Evolutionary conservation across 2,329 filamentous ascomycete genomes (phyloP), one percentile per base, ranked within the genome.

Genomic region (Zymoseptoria passerinii): DNA sequence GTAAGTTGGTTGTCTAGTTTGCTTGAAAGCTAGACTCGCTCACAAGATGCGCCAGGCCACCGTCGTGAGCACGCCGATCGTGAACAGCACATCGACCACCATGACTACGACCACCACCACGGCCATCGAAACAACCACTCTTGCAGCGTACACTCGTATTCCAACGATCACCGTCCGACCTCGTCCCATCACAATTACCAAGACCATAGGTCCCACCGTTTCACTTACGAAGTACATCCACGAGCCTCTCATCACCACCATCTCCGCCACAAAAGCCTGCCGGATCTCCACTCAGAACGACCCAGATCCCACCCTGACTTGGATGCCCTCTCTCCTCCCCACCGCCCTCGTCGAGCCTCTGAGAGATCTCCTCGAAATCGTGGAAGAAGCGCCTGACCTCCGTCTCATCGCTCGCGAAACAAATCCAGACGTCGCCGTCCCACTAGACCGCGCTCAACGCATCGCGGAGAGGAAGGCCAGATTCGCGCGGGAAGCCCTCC

Each of bases 261-360:
- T 59, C 28, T 71, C 70, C 28, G 61, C 63, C n/a, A 73, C 73
- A 2, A 68, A 71, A 6, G 67, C 58, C 19, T 74, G 72, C 66
- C 66, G 62, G 8, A 53, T 63, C 13, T 72, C 72, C 2, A 60
- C 61, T 10, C 64, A 65, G 35, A 4, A 59, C 0, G 58, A 50
- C 4, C 61, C 50, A 23, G 72, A 74, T 63, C 68, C 66, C 2
- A 64, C 50, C 16, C 48, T 54, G 10, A 58, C 56, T 49, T 54
- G 55, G 55, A 28, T 27, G 1, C 64, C 66, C 49, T 63, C 55
- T 2, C 69, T 74, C 52, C 63, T 57, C 19, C 70, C 71, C 1
- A 70, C 66, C 1, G 59, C 69, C 8, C 44, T 66, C 55, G 40
- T 56, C 8, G 62, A 66, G 8, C 59, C 61, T 19, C 55, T 20